Evolutionary conservation across 192 early-diverging fungal species (phyloP).

Genomic region (Gonapodya prolifera): DNA sequence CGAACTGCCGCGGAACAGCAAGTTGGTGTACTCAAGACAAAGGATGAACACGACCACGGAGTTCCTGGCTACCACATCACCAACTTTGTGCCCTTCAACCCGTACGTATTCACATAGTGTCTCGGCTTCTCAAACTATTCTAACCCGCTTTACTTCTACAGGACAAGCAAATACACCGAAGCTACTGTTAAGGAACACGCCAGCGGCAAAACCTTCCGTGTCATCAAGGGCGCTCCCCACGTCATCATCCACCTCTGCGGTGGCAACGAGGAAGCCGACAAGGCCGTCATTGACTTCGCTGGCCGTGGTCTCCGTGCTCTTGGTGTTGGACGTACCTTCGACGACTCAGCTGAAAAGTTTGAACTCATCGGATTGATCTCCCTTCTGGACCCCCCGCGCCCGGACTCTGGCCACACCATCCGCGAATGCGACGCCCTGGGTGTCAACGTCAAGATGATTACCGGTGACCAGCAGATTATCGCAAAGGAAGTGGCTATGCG

Average conservation of each 20-base stretch:
- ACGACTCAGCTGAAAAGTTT: constrained; percentile 52
- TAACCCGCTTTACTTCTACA: no score
- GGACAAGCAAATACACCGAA: constrained; percentile 74
- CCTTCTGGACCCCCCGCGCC: constrained; percentile 74
- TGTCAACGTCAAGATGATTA: constrained; percentile 92
- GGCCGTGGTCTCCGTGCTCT: constrained; percentile 80
- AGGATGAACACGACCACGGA: constrained; percentile 39
- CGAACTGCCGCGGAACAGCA: constrained; percentile 64
- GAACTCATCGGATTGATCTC: constrained; percentile 84
- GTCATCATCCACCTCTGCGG: constrained; percentile 75
- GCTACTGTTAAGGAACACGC: constrained; percentile 67
- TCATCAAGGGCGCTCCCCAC: constrained; percentile 90
- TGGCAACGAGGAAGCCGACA: constrained; percentile 63
- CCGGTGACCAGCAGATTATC: constrained; percentile 90
- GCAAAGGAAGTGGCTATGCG: constrained; percentile 84
- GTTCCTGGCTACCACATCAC: constrained; percentile 92
- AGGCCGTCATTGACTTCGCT: constrained; percentile 74
- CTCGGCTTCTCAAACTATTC: no score
- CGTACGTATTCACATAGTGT: no score
- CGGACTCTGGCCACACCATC: constrained; percentile 80
- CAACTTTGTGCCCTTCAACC: constrained; percentile 86
- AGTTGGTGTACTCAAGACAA: constrained; percentile 56
- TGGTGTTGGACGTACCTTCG: constrained; percentile 75
- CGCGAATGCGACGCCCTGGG: constrained; percentile 70
- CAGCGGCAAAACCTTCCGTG: constrained; percentile 63